phyloP scores from a whole-genome alignment of 495 filamentous ascomycete species.

The Talaromyces ruber region DNA sequence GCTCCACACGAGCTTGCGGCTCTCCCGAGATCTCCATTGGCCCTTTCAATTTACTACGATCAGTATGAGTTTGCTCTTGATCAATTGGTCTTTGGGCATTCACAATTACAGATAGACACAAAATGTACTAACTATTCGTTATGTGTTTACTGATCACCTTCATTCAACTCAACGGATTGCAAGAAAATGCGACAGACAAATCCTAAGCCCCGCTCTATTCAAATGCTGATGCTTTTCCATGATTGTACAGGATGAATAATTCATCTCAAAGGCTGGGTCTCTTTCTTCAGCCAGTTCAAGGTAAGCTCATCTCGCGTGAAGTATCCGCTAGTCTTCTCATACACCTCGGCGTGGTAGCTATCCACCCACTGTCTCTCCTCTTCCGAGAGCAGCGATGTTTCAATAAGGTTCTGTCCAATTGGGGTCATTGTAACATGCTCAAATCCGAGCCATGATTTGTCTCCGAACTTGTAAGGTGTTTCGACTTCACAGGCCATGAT shows the following conservation, averaged over 20 bases:
- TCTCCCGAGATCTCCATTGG: background rate
- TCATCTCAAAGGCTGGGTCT: constrained; percentile 50
- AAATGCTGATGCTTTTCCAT: background rate
- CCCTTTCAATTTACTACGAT: background rate
- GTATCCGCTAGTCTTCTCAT: constrained; percentile 72
- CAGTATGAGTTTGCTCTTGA: too few species aligned
- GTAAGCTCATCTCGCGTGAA: constrained; percentile 66
- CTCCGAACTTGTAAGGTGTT: constrained; percentile 81
- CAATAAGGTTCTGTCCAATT: constrained; percentile 83
- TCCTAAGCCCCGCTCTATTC: background rate
- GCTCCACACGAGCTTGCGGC: constrained; percentile 7
- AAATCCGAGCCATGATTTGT: constrained; percentile 89
- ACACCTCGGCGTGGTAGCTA: constrained; percentile 72
- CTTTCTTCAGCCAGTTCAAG: constrained; percentile 74
- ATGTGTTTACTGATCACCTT: background rate
- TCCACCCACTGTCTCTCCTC: constrained; percentile 83
- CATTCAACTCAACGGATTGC: background rate
- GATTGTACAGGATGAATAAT: background rate
- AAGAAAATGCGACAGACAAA: background rate
- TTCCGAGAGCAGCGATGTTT: constrained; percentile 61
- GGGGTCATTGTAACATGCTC: constrained; percentile 97
- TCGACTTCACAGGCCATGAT: constrained; percentile 81
- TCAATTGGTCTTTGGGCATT: too few species aligned
- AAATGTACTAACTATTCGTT: background rate
- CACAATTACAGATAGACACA: too few species aligned